Base-by-base conservation (phyloP, 108 stramenopile genomes). In the Skeletonema tropicum region DNA sequence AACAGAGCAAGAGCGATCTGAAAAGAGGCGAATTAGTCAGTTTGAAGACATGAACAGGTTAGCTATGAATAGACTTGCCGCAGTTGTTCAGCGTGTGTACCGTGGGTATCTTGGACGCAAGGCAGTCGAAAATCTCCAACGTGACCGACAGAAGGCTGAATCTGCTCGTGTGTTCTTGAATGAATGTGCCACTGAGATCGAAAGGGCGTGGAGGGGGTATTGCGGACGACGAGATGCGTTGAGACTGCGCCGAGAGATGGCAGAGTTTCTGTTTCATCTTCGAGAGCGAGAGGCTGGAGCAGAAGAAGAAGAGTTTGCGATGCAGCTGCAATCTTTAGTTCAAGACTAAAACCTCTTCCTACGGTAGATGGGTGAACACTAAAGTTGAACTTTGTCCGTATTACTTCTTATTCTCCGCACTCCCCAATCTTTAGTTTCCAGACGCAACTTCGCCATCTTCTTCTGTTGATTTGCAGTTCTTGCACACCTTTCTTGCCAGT, bases 21-120 rank as follows among this genome's bases (percentile, higher is more conserved):
- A 78, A 38, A 60, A 72, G 66, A 60, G 60, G 6, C 17, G 32
- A 55, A 41, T 67, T 3, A 13, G 25, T 62, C 58, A 73, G 46
- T 68, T 15, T 15, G 45, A 68, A 31, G 36, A 66, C 6, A 77
- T 60, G 45, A 63, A 33, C 32, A 68, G 45, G 33, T 71, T 63
- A 57, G 57, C 57, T n/a, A 67, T 33, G 17, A 49, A 83, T 11
- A 39, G 66, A 42, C 42, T 78, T 5, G 71, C 76, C 4, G 38
- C 68, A 6, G 52, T 48, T n/a, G 35, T 83, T 0, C 82, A 83
- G 57, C 15, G 66, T 25, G 49, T 73, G 3, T 83, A 58, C 41
- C 71, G 82, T 6, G 82, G 82, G 5, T 57, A 74, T 21, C 29
- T 78, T 12, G 82, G 77, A 4, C 55, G 76, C 35, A 83, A 64